phyloP scores from a whole-genome alignment of 108 stramenopile species.

The Thalassiosira profunda region DNA sequence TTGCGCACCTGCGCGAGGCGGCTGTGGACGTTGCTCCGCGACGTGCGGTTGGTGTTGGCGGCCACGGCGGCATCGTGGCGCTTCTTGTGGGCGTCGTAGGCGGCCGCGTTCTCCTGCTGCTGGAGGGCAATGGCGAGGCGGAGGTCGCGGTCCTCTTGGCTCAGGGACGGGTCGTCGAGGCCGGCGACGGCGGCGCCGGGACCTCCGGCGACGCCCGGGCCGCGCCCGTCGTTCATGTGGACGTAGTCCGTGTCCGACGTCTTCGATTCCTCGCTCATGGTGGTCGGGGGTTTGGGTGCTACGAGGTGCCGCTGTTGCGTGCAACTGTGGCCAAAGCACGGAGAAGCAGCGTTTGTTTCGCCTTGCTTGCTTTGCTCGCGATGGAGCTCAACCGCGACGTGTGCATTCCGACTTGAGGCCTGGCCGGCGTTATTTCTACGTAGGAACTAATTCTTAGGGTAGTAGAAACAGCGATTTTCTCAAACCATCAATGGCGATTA shows the following conservation, averaged over 20 bases:
- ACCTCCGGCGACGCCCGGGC: constrained; percentile 6
- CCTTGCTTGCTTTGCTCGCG: no score
- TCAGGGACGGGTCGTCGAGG: constrained; percentile 84
- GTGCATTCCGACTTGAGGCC: no score
- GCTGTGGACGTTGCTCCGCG: constrained; percentile 75
- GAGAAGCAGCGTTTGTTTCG: no score
- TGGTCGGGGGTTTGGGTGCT: constrained; percentile 15
- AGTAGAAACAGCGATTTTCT: no score
- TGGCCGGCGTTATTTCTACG: no score
- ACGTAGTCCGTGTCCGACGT: constrained; percentile 89
- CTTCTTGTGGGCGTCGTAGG: constrained; percentile 81
- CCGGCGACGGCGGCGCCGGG: constrained; percentile 23
- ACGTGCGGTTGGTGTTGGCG: constrained; percentile 78
- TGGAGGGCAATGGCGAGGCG: constrained; percentile 91
- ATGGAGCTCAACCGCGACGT: no score
- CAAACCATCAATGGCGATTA: no score
- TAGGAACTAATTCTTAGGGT: no score
- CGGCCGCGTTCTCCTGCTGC: constrained; percentile 92
- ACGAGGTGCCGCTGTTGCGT: no score
- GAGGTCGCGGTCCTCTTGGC: constrained; percentile 89
- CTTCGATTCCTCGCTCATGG: constrained; percentile 91
- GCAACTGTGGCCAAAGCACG: no score
- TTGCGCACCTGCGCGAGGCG: constrained; percentile 79
- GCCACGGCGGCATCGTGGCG: constrained; percentile 70
- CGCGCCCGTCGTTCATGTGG: constrained; percentile 67